A percentile compares a stretch with the other conserved stretches of the same genome.
Evolutionary conservation across 192 early-diverging fungal genomes (phyloP).

Genomic region (Globomyces pollinis-pini): DNA sequence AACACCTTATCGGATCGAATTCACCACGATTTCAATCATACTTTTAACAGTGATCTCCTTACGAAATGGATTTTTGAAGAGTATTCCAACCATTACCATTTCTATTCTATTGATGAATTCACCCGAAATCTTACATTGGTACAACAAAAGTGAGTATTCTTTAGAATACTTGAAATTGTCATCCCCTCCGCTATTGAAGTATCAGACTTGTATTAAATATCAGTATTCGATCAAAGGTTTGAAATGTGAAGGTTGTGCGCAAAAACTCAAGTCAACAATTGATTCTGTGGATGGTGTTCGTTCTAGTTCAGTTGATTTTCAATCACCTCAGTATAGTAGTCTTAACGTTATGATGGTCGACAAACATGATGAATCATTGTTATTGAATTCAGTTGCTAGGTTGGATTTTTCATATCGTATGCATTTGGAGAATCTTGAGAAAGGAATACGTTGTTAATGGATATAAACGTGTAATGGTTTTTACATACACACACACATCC

Average conservation of each 20-base stretch:
- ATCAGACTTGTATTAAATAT: too few species aligned
- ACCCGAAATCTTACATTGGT: slow-evolving; percentile 34
- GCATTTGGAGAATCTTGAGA: too few species aligned
- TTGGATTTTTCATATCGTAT: too few species aligned
- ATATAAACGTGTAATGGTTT: too few species aligned
- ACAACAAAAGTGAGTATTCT: slow-evolving; percentile 14
- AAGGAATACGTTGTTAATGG: too few species aligned
- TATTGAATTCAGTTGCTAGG: too few species aligned
- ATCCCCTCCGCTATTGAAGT: too few species aligned
- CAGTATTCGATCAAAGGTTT: slow-evolving; percentile 32
- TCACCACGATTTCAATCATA: too few species aligned
- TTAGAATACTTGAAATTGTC: not conserved
- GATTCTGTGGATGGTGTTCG: not conserved
- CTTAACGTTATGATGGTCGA: too few species aligned
- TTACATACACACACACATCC: too few species aligned
- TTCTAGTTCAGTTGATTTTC: not conserved
- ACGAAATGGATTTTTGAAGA: slow-evolving; percentile 15
- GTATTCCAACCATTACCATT: slow-evolving; percentile 18
- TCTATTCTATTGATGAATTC: slow-evolving; percentile 21
- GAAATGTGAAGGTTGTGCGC: slow-evolving; percentile 43
- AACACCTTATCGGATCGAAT: slow-evolving; percentile 35
- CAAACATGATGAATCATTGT: too few species aligned
- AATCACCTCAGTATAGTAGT: too few species aligned
- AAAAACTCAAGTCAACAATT: slow-evolving; percentile 32
- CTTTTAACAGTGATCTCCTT: slow-evolving; percentile 18